These are phyloP conservation scores for Sicyos baderoa DNA, from an alignment of 306 rosid species.

Conservation along the genomic window DNA sequence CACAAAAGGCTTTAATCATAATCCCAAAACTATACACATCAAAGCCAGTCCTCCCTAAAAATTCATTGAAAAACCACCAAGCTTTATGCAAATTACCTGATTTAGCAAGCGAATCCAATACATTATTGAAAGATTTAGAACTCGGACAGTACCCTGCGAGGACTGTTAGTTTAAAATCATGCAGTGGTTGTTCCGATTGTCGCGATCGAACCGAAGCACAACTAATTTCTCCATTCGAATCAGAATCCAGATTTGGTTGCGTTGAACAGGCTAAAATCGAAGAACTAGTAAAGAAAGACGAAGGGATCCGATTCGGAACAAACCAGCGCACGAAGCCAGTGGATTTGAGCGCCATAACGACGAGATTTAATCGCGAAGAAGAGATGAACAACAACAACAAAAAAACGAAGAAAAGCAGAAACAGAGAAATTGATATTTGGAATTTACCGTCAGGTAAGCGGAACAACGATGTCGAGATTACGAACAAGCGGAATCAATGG, in stretches of 20 bases:
- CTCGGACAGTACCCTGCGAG: conserved; percentile 37
- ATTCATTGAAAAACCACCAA: conserved; percentile 44
- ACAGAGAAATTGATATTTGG: conserved; percentile 56
- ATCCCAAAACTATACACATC: conserved; percentile 67
- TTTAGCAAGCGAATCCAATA: conserved; percentile 43
- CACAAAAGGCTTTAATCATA: conserved; percentile 60
- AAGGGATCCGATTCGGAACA: conserved; percentile 42
- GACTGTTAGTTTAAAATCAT: conserved; percentile 40
- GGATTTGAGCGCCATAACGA: conserved; percentile 24
- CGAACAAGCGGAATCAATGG: conserved; percentile 64
- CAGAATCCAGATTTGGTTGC: conserved; percentile 24
- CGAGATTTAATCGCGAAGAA: conserved; percentile 29
- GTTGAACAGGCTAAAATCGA: conserved; percentile 40
- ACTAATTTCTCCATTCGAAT: conserved; percentile 39
- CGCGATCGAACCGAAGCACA: conserved; percentile 46
- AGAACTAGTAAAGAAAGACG: conserved; percentile 29
- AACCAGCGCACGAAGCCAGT: conserved; percentile 41
- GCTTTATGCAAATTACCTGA: conserved; percentile 36
- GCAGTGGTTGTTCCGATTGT: conserved; percentile 40
- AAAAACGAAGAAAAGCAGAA: conserved; percentile 59
- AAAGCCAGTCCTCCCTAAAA: conserved; percentile 26
- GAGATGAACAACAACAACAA: conserved; percentile 68
- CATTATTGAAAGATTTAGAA: conserved; percentile 42
- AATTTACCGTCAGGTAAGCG: conserved; percentile 66
- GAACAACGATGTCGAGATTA: conserved; percentile 54